Evolutionary conservation across 345 rosid species (phyloP).

Genomic region (Eucalyptus lansdowneana): DNA sequence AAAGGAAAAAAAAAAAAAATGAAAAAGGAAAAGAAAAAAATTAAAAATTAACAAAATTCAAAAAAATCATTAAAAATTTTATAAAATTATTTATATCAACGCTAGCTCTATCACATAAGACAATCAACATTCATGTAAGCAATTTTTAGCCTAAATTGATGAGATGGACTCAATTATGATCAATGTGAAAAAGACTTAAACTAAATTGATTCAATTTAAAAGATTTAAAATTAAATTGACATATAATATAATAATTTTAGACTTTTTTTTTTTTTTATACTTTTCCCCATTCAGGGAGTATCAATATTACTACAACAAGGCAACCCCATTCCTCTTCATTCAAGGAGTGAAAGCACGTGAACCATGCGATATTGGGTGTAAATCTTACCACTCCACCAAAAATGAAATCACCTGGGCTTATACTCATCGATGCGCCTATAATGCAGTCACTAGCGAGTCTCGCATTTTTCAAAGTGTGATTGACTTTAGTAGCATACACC

Average conservation of each 20-base stretch:
- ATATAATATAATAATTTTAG: too few relatives aligned
- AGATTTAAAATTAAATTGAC: fast-evolving
- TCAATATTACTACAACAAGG: fast-evolving
- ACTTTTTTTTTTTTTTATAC: too few relatives aligned
- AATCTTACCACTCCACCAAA: too few relatives aligned
- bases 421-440: fast-evolving
- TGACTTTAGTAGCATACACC: background rate
- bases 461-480: fast-evolving
- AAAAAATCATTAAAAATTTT: too few relatives aligned
- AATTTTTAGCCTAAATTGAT: fast-evolving
- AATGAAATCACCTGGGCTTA: too few relatives aligned
- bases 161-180: fast-evolving
- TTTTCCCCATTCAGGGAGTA: fast-evolving
- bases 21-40: too few relatives aligned
- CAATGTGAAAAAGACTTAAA: fast-evolving
- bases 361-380: too few relatives aligned
- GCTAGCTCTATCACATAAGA: fast-evolving
- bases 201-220: fast-evolving
- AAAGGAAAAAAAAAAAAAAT: fast-evolving
- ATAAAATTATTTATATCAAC: fast-evolving
- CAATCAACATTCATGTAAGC: fast-evolving
- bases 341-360: too few relatives aligned
- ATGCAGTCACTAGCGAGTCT: fast-evolving
- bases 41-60: too few relatives aligned
- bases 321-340: too few relatives aligned